These are phyloP conservation scores for Incumbomyces delicatus DNA, from an alignment of 2,329 filamentous ascomycete genomes.

Conservation along the genomic window DNA sequence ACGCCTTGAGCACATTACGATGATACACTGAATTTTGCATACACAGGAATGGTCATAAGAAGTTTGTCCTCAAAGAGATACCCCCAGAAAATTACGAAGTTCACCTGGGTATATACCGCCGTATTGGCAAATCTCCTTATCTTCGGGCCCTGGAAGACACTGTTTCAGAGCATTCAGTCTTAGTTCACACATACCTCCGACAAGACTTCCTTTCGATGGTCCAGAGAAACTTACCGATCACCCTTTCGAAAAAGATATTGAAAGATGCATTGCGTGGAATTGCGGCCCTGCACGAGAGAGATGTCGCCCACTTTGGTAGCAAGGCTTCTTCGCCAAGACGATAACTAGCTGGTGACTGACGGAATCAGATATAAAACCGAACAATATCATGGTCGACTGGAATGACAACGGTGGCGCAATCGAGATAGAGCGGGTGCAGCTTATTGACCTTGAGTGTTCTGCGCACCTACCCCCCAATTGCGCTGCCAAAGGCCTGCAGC, in stretches of 20 bases:
- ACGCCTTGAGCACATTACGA: background rate
- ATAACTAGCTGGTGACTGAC: conserved; percentile 9
- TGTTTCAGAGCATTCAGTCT: conserved; percentile 36
- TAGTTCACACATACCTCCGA: conserved; percentile 37
- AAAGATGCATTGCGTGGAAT: conserved; percentile 31
- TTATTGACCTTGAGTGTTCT: conserved; percentile 27
- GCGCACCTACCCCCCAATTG: no score
- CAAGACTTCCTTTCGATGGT: conserved; percentile 36
- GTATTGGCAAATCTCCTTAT: conserved; percentile 23
- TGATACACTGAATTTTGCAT: conserved; percentile 2
- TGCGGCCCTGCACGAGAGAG: conserved; percentile 22
- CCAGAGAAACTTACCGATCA: conserved; percentile 30
- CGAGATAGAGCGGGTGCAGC: conserved; percentile 21
- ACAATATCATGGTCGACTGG: conserved; percentile 26
- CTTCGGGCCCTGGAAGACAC: conserved; percentile 32
- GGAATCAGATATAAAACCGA: conserved; percentile 26
- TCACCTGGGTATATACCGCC: conserved; percentile 10
- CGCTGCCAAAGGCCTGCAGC: conserved; percentile 14
- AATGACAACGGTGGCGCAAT: conserved; percentile 11
- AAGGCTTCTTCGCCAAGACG: conserved; percentile 2
- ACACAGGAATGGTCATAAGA: conserved; percentile 6
- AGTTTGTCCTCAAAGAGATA: conserved; percentile 23
- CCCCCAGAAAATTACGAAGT: conserved; percentile 16
- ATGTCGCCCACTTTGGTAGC: conserved; percentile 24
- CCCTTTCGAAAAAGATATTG: conserved; percentile 33